These are phyloP conservation scores for Aspergillus coremiiformis DNA, from an alignment of 495 filamentous ascomycete genomes.

Conservation along the genomic window DNA sequence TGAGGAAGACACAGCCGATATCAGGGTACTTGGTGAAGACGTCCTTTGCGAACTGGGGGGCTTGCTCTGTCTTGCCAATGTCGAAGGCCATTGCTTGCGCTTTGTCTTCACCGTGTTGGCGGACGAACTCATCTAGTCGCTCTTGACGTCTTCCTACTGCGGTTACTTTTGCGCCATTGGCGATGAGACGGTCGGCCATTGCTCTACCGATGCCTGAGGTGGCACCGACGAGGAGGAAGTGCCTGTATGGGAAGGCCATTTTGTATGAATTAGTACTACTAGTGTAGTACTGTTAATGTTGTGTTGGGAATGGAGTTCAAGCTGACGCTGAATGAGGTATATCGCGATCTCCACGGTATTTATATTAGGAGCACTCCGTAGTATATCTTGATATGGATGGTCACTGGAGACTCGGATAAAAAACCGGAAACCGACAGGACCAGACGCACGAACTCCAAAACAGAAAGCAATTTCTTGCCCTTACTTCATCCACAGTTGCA, in stretches of 20 bases:
- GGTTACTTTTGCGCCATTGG: constrained; percentile 53
- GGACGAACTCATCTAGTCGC: constrained; percentile 54
- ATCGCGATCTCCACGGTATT: background rate
- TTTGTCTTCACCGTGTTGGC: constrained; percentile 50
- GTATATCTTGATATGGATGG: background rate
- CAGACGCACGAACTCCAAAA: too few relatives aligned
- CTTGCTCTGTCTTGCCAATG: constrained; percentile 50
- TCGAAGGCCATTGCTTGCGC: constrained; percentile 49
- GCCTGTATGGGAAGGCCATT: constrained; percentile 59
- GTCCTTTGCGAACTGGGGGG: constrained; percentile 48
- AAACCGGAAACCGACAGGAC: too few relatives aligned
- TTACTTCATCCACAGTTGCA: too few relatives aligned
- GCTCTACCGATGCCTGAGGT: constrained; percentile 62
- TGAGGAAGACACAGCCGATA: constrained; percentile 33
- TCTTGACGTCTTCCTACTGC: constrained; percentile 59
- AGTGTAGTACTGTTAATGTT: too few relatives aligned
- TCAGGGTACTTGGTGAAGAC: constrained; percentile 48
- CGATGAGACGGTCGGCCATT: constrained; percentile 54
- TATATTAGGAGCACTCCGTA: background rate
- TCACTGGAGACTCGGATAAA: too few relatives aligned
- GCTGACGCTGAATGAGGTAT: too few relatives aligned
- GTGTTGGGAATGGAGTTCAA: too few relatives aligned
- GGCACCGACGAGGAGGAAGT: constrained; percentile 60
- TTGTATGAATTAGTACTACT: too few relatives aligned
- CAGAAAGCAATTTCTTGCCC: too few relatives aligned